These are phyloP conservation scores for Ganoderma sinense DNA, from an alignment of 1,284 basidiomycete genomes.

Conservation along the genomic window DNA sequence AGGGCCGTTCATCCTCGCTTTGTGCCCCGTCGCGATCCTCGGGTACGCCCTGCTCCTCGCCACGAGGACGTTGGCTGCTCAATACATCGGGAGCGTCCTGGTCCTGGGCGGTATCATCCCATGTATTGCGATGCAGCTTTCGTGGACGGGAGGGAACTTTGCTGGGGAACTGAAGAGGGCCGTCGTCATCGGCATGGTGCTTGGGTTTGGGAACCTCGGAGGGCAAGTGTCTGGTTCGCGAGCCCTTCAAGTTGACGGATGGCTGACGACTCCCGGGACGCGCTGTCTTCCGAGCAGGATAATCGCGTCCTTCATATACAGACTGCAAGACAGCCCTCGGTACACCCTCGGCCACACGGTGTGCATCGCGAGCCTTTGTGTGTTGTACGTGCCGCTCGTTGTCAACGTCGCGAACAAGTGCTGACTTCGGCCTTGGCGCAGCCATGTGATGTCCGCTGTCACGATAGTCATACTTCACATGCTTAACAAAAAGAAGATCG, in stretches of 20 bases:
- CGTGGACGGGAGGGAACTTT: constrained; percentile 74
- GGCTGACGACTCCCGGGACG: not conserved
- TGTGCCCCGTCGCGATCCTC: constrained; percentile 59
- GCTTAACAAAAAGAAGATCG: constrained; percentile 19
- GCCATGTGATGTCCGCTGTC: constrained; percentile 10
- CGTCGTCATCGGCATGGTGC: constrained; percentile 69
- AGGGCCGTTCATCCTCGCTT: constrained; percentile 64
- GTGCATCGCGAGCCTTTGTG: constrained; percentile 18
- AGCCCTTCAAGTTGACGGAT: not conserved
- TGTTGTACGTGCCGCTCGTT: constrained; percentile 7
- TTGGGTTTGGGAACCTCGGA: constrained; percentile 70
- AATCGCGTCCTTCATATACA: constrained; percentile 28
- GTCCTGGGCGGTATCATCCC: constrained; percentile 67
- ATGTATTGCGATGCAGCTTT: constrained; percentile 64
- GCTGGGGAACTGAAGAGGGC: constrained; percentile 75
- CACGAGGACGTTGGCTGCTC: constrained; percentile 52
- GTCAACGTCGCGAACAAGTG: not conserved
- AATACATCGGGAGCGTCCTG: constrained; percentile 69
- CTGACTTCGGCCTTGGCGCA: not conserved
- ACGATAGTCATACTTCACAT: constrained; percentile 19
- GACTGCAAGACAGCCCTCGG: constrained; percentile 25
- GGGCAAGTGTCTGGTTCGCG: constrained; percentile 27
- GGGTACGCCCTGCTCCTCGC: constrained; percentile 69
- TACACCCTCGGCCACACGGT: constrained; percentile 26
- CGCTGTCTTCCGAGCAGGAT: constrained; percentile 11